Percentiles rank a stretch among this genome's conserved stretches.
Conservation (phyloP, 768 basidiomycete species). For the Auriscalpium microsporum region DNA sequence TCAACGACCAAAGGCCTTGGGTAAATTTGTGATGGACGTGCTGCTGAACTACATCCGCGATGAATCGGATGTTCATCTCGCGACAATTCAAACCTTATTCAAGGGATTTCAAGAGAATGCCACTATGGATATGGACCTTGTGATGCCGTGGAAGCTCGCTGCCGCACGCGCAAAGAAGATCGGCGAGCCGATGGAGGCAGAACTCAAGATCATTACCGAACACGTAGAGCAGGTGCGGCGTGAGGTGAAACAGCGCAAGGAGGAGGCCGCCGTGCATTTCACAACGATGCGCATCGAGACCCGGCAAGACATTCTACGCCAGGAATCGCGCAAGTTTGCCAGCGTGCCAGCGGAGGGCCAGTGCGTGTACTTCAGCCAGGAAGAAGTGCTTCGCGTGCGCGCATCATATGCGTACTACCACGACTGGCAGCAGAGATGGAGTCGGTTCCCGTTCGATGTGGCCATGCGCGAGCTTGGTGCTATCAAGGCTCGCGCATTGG, state of each 20-base stretch:
- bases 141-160: conserved; percentile 32
- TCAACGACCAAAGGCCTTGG: conserved; percentile 14
- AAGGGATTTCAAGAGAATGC: not conserved
- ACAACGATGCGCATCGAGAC: conserved; percentile 31
- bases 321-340: conserved; percentile 34
- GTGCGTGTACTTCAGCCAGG: conserved; percentile 20
- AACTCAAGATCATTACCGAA: conserved; percentile 28
- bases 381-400: conserved; percentile 30
- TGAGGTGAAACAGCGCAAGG: conserved; percentile 13
- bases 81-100: conserved; percentile 25
- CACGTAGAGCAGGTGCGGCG: conserved; percentile 32
- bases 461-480: conserved; percentile 43
- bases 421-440: conserved; percentile 20
- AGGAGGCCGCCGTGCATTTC: conserved; percentile 21
- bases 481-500: conserved; percentile 42
- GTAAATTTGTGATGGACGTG: conserved; percentile 38
- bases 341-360: conserved; percentile 21
- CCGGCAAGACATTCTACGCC: conserved; percentile 41
- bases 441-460: conserved; percentile 46
- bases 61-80: conserved; percentile 16
- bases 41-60: conserved; percentile 23
- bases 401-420: conserved; percentile 45
- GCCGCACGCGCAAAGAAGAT: conserved; percentile 13
- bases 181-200: conserved; percentile 20
- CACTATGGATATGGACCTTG: conserved; percentile 20